Evolutionary conservation across 2,329 filamentous ascomycete species (phyloP).

Genomic region (Aspergillus floridensis): DNA sequence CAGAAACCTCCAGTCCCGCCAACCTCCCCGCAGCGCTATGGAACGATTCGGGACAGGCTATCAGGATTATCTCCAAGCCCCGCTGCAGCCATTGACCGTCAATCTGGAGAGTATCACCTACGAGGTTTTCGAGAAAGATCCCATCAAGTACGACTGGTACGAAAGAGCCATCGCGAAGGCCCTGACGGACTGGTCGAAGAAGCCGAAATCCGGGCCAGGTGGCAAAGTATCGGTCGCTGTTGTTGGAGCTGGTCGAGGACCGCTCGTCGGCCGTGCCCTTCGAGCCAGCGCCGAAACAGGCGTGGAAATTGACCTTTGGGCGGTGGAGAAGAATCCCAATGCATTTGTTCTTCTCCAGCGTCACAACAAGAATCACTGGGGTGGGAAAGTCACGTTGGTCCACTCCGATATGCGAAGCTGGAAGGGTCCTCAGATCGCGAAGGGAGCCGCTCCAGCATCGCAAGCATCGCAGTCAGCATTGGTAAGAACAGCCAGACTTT

Average conservation of each 20-base stretch:
- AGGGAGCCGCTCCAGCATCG: constrained; percentile 15
- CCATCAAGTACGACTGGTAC: constrained; percentile 96
- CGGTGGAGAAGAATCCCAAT: constrained; percentile 97
- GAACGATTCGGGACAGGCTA: constrained; percentile 69
- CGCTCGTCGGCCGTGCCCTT: constrained; percentile 82
- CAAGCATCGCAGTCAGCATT: neutral
- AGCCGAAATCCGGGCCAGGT: constrained; percentile 69
- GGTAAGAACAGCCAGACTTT: constrained; percentile 22
- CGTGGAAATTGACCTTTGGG: constrained; percentile 81
- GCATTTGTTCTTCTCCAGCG: constrained; percentile 89
- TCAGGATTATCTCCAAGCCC: constrained; percentile 94
- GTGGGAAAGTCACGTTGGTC: constrained; percentile 74
- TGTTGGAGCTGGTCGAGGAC: constrained; percentile 87
- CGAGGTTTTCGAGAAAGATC: constrained; percentile 97
- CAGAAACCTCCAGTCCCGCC: constrained; percentile 76
- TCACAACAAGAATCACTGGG: constrained; percentile 82
- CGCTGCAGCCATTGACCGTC: constrained; percentile 89
- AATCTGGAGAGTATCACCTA: constrained; percentile 97
- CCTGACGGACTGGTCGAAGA: constrained; percentile 73
- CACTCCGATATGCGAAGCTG: constrained; percentile 97
- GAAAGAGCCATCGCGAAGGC: constrained; percentile 80
- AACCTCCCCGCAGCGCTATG: constrained; percentile 63
- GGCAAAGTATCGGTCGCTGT: constrained; percentile 82
- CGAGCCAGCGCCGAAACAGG: constrained; percentile 73
- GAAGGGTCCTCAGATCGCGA: constrained; percentile 66